A percentile compares a stretch with the other conserved stretches of the same genome.
These are phyloP conservation scores for Globisporangium camurandrum DNA, from an alignment of 352 stramenopile genomes.

Conservation along the genomic window DNA sequence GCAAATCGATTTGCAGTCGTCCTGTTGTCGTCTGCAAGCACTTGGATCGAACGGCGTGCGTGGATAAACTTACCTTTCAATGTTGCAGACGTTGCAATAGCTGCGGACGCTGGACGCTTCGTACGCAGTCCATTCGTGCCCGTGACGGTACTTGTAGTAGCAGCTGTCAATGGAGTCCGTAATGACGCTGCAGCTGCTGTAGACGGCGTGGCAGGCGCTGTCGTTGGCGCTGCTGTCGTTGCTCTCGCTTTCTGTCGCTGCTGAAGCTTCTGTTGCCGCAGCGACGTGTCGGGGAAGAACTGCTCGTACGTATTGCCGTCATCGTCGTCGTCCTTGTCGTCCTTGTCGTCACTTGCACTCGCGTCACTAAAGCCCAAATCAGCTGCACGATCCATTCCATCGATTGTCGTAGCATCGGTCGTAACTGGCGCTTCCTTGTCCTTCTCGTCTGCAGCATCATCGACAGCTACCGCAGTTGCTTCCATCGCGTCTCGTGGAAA, in stretches of 20 bases:
- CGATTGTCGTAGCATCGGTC: no score
- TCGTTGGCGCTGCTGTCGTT: not conserved
- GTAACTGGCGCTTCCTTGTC: no score
- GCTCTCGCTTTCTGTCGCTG: constrained; percentile 2
- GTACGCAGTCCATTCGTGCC: constrained; percentile 42
- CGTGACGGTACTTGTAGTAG: constrained; percentile 2
- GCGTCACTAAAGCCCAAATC: constrained; percentile 17
- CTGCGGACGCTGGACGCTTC: constrained; percentile 9
- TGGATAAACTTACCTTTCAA: constrained; percentile 34
- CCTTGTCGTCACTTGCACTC: no score
- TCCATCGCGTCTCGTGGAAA: no score
- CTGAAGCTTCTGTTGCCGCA: constrained; percentile 10
- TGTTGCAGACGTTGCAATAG: constrained; percentile 19
- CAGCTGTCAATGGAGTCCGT: not conserved
- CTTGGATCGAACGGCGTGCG: constrained; percentile 35
- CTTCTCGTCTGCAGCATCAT: constrained; percentile 1
- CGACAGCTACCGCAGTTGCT: no score
- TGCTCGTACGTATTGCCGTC: constrained; percentile 13
- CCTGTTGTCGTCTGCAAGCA: constrained; percentile 16
- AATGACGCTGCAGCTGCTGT: not conserved
- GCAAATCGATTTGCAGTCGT: not conserved
- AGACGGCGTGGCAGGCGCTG: not conserved
- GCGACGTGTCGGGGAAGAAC: constrained; percentile 10
- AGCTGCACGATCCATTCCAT: not conserved
- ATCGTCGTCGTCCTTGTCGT: constrained; percentile 27